Evolutionary conservation across 768 basidiomycete species (phyloP).

Genomic region (Suillus subaureus): DNA sequence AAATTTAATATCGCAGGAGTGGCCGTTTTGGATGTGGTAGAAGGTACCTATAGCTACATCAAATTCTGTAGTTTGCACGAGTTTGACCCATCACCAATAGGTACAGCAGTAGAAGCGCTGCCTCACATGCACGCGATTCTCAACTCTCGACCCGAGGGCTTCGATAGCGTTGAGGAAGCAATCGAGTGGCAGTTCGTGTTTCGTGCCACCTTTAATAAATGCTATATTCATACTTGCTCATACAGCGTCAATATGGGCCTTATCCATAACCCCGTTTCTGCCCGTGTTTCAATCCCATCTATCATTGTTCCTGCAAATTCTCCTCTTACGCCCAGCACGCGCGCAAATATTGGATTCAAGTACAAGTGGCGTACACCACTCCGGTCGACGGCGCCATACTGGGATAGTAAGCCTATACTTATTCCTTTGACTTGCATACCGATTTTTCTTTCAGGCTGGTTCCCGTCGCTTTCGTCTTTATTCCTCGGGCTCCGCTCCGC

Average conservation of each 20-base stretch:
- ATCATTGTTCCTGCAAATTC: conserved; percentile 59
- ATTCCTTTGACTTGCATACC: background rate
- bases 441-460: conserved; percentile 71
- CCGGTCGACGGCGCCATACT: conserved; percentile 83
- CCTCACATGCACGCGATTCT: conserved; percentile 91
- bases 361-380: conserved; percentile 87
- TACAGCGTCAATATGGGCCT: conserved; percentile 76
- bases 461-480: conserved; percentile 72
- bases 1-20: conserved; percentile 78
- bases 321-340: conserved; percentile 30
- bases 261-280: conserved; percentile 80
- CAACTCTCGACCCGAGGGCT: conserved; percentile 82
- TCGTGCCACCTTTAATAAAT: background rate
- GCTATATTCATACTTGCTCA: background rate
- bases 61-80: background rate
- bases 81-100: conserved; percentile 38
- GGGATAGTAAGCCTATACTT: conserved; percentile 62
- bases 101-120: conserved; percentile 90
- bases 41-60: conserved; percentile 52
- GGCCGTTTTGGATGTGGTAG: conserved; percentile 85
- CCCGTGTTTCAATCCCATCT: conserved; percentile 86
- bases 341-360: conserved; percentile 23
- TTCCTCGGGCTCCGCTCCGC: conserved; percentile 83
- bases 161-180: conserved; percentile 80
- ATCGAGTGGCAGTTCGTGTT: conserved; percentile 93